Conservation (phyloP, 148 eudicot genomes). For the Rhododendron simsii region DNA sequence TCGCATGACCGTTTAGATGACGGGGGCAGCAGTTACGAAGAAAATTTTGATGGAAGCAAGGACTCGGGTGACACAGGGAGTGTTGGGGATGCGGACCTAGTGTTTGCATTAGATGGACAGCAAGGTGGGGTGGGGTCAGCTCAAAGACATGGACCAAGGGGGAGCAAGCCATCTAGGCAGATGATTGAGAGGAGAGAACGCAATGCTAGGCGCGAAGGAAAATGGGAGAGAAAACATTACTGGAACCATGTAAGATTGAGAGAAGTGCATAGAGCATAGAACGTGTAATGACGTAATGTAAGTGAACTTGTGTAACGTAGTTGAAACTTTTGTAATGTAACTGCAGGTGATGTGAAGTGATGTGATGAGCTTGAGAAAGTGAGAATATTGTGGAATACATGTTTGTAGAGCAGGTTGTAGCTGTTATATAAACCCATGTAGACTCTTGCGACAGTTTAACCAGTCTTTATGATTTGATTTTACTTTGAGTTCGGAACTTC, state of each 20-base stretch:
- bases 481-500: background rate
- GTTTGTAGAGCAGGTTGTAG: background rate
- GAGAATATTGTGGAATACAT: background rate
- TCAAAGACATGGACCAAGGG: conserved; percentile 68
- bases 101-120: conserved; percentile 55
- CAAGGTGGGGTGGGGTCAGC: conserved; percentile 36
- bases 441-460: background rate
- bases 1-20: conserved; percentile 69
- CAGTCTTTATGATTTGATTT: background rate
- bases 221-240: conserved; percentile 84
- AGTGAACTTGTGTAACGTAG: background rate
- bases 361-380: background rate
- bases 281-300: too few relatives aligned
- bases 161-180: conserved; percentile 70
- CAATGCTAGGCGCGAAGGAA: conserved; percentile 73
- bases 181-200: conserved; percentile 66
- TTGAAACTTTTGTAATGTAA: background rate
- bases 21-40: conserved; percentile 60
- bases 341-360: conserved; percentile 1
- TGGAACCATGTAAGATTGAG: background rate
- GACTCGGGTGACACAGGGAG: conserved; percentile 72
- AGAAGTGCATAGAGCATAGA: background rate
- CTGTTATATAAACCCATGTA: background rate
- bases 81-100: conserved; percentile 65
- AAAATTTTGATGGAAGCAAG: conserved; percentile 64